Conservation (phyloP, 1,139 yeast species). For the Pneumocystis carinii region DNA sequence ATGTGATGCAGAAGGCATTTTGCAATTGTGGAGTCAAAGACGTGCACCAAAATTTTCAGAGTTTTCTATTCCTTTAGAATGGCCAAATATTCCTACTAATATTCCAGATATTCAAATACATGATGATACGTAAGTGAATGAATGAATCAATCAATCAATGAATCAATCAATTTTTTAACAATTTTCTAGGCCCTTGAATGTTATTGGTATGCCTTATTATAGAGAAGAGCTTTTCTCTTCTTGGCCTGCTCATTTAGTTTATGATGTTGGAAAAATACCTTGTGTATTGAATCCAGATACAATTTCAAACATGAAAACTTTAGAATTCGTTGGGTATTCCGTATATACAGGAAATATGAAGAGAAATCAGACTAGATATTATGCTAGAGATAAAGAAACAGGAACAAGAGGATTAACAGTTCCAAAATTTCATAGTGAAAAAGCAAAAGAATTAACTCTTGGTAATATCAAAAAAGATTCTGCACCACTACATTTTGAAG, state of each 20-base stretch:
- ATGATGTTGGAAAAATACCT: constrained; percentile 34
- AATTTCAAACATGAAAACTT: constrained; percentile 18
- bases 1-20: constrained; percentile 45
- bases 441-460: constrained; percentile 25
- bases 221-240: constrained; percentile 64
- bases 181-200: constrained; percentile 39
- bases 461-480: constrained; percentile 7
- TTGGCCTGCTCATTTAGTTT: constrained; percentile 52
- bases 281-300: constrained; percentile 23
- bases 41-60: constrained; percentile 31
- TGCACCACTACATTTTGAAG: constrained; percentile 11
- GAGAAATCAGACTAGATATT: constrained; percentile 20
- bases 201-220: constrained; percentile 79
- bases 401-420: constrained; percentile 17
- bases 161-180: neutral
- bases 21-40: constrained; percentile 61
- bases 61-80: constrained; percentile 37
- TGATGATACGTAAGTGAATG: constrained; percentile 6
- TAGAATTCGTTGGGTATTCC: constrained; percentile 23
- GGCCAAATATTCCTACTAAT: constrained; percentile 27
- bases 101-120: constrained; percentile 8
- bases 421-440: constrained; percentile 66
- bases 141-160: neutral
- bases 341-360: constrained; percentile 40
- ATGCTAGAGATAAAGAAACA: constrained; percentile 5